These are phyloP conservation scores for Cyberlindnera misumaiensis DNA, from an alignment of 805 yeast genomes.

Conservation along the genomic window DNA sequence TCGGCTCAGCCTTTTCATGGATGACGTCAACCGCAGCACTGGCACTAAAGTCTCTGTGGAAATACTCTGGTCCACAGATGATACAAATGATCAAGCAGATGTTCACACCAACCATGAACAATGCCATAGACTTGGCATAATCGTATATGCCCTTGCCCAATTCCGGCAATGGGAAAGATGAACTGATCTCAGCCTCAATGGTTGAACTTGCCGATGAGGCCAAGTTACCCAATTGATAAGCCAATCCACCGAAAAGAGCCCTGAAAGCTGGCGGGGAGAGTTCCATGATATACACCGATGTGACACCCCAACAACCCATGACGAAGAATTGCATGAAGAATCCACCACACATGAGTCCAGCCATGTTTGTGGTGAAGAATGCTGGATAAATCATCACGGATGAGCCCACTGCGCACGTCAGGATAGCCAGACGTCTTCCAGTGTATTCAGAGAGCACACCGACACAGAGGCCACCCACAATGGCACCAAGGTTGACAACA, in stretches of 20 bases:
- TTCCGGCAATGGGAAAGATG: slow-evolving; percentile 17
- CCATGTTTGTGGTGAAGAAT: slow-evolving; percentile 29
- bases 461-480: slow-evolving; percentile 53
- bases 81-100: slow-evolving; percentile 41
- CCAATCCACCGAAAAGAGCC: slow-evolving; percentile 53
- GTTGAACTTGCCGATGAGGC: slow-evolving; percentile 50
- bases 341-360: slow-evolving; percentile 48
- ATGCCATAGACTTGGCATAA: slow-evolving; percentile 68
- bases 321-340: slow-evolving; percentile 62
- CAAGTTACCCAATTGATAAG: slow-evolving; percentile 33
- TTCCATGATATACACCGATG: slow-evolving; percentile 61
- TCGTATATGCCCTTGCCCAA: slow-evolving; percentile 32
- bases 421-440: slow-evolving; percentile 56
- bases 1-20: not conserved
- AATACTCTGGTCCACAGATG: slow-evolving; percentile 53
- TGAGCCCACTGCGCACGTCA: slow-evolving; percentile 43
- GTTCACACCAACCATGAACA: slow-evolving; percentile 61
- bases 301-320: slow-evolving; percentile 71
- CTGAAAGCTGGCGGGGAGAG: slow-evolving; percentile 59
- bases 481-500: slow-evolving; percentile 62
- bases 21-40: slow-evolving; percentile 14
- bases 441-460: slow-evolving; percentile 51
- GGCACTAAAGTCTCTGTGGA: slow-evolving; percentile 30
- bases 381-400: slow-evolving; percentile 62
- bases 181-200: slow-evolving; percentile 44